Conservation (phyloP, 2,329 filamentous ascomycete species). For the Neofusicoccum laricinum region DNA sequence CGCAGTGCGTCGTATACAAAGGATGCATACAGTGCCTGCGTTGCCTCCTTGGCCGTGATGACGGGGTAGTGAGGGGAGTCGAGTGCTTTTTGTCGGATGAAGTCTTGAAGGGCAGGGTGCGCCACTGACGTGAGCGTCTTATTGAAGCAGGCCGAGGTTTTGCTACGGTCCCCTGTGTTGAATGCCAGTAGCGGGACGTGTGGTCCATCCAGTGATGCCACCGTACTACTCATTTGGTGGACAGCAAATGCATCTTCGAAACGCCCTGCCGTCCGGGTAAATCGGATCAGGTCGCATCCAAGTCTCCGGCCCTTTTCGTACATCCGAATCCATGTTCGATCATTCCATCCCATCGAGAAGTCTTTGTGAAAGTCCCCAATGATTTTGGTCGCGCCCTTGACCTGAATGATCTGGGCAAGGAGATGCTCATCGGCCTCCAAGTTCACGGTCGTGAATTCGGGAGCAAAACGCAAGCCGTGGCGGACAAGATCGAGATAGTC, state of each 20-base stretch:
- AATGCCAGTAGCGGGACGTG: constrained; percentile 59
- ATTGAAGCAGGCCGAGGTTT: constrained; percentile 66
- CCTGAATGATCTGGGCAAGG: constrained; percentile 50
- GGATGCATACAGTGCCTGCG: constrained; percentile 62
- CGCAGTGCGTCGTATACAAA: constrained; percentile 68
- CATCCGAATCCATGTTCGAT: constrained; percentile 52
- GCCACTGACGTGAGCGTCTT: constrained; percentile 61
- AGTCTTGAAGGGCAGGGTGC: constrained; percentile 28
- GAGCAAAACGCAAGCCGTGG: constrained; percentile 60
- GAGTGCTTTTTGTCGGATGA: not conserved
- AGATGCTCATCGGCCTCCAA: constrained; percentile 35
- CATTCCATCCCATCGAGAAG: constrained; percentile 54
- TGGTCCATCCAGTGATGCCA: constrained; percentile 43
- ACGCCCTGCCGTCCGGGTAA: constrained; percentile 56
- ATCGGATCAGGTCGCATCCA: constrained; percentile 61
- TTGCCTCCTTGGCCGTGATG: constrained; percentile 62
- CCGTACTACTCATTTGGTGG: constrained; percentile 52
- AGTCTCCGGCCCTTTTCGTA: constrained; percentile 56
- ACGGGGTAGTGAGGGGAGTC: constrained; percentile 31
- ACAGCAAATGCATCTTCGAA: constrained; percentile 64
- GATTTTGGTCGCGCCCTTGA: constrained; percentile 57
- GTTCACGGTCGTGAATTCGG: constrained; percentile 60
- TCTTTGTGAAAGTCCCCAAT: constrained; percentile 55
- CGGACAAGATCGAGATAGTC: constrained; percentile 57
- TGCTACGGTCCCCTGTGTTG: constrained; percentile 62